These are phyloP conservation scores for Rhipidocladum racemiflorum DNA, from an alignment of 176 grass and related monocot genomes.

Conservation along the genomic window DNA sequence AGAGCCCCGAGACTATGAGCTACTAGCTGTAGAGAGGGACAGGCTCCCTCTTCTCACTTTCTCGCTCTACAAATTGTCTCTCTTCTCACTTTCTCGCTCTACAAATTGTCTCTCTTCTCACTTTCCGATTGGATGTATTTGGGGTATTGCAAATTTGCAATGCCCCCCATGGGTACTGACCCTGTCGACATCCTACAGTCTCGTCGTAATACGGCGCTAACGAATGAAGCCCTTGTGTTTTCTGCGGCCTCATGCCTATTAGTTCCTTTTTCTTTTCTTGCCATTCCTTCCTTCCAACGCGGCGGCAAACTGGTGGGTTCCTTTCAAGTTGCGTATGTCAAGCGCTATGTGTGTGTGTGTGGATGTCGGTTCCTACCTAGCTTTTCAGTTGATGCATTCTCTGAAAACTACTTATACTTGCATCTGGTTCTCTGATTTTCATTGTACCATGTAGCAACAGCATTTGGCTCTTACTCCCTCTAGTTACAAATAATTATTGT, in stretches of 20 bases:
- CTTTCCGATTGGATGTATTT: constrained; percentile 47
- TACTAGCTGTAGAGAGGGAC: constrained; percentile 23
- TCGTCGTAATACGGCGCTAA: constrained; percentile 1
- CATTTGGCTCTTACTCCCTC: background rate
- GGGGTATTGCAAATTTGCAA: constrained; percentile 27
- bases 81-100: background rate
- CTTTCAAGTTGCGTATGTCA: background rate
- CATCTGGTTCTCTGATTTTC: background rate
- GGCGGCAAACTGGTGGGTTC: no score
- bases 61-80: background rate
- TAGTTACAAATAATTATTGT: no score
- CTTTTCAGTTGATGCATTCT: background rate
- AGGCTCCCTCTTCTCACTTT: background rate
- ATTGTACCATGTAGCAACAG: background rate
- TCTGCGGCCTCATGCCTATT: background rate
- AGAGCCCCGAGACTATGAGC: constrained; percentile 2
- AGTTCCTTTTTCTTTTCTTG: background rate
- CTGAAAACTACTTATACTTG: background rate
- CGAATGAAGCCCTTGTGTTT: background rate
- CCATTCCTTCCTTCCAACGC: background rate
- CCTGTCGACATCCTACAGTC: constrained; percentile 9
- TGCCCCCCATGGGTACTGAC: background rate
- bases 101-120: constrained; percentile 11
- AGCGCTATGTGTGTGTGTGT: background rate
- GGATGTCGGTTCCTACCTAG: background rate